Evolutionary conservation across 164 flowering plant genomes (phyloP), one percentile per base, ranked within the genome.

Genomic region (Macadamia tetraphylla): DNA sequence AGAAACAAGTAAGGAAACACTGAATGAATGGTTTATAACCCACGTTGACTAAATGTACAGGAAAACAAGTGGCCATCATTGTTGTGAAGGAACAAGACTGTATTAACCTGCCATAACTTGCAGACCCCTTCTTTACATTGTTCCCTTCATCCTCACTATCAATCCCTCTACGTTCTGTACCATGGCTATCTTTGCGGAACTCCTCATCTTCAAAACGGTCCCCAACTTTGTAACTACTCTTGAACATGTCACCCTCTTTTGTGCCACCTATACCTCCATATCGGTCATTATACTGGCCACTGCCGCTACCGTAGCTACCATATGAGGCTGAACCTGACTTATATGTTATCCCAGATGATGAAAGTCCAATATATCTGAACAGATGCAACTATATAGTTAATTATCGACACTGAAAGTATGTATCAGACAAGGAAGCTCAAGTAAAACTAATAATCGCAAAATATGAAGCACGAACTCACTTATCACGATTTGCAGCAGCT

Each of bases 401-500:
- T 49, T 68, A 70, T 15, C 18, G 46, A 53, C n/a, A 14, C 29
- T 14, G n/a, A 52, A 31, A 57, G 49, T 17, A 62, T 46, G 55
- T 12, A 53, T 9, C 69, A 9, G 42, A 58, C 30, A 57, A 42
- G 60, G 44, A 57, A 52, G 13, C 49, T 35, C 6, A 11, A 64
- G 7, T 48, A 60, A 49, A 58, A 56, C 10, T 72, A 49, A 58
- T 44, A 63, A 29, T 55, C 63, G 58, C 32, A 67, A 57, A 31
- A 66, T 31, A 53, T 64, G 46, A 75, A 68, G 30, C 9, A 74
- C 3, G 56, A 60, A 78, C 92, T 75, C 78, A 92, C 98, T 92
- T 95, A 52, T 95, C 96, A 70, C 96, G 96, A 74, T 88, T 95
- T 53, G 90, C 80, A 71, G 94, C 80, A 73, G 99, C 99, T 81